A percentile compares a stretch with the other conserved stretches of the same genome.
phyloP scores from a whole-genome alignment of 768 basidiomycete species.

The Amanita muscaria region DNA sequence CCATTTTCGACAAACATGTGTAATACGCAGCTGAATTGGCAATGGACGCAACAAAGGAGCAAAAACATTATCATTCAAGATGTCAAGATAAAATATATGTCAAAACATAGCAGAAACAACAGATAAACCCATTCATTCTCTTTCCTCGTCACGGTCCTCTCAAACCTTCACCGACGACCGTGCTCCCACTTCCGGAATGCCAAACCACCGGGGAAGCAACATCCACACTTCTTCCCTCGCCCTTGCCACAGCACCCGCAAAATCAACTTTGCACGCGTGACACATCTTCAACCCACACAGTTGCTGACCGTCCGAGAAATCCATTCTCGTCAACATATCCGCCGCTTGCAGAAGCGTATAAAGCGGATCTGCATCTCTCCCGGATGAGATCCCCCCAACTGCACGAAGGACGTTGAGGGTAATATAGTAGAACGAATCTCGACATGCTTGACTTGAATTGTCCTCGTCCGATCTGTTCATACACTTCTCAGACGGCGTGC shows the following conservation, averaged over 20 bases:
- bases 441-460: slow-evolving; percentile 33
- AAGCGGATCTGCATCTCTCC: slow-evolving; percentile 67
- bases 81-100: too few species aligned
- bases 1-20: too few species aligned
- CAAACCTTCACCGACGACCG: neutral
- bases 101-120: too few species aligned
- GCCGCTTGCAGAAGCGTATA: slow-evolving; percentile 59
- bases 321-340: slow-evolving; percentile 64
- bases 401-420: slow-evolving; percentile 63
- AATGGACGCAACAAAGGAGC: too few species aligned
- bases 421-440: slow-evolving; percentile 69
- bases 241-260: slow-evolving; percentile 37
- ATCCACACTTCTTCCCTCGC: slow-evolving; percentile 57
- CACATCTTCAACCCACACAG: slow-evolving; percentile 33
- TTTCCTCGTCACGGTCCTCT: too few species aligned
- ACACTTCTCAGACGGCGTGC: slow-evolving; percentile 41
- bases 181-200: slow-evolving; percentile 20
- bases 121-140: too few species aligned
- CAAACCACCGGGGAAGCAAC: slow-evolving; percentile 58
- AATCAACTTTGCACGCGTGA: slow-evolving; percentile 29
- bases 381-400: slow-evolving; percentile 61
- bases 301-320: slow-evolving; percentile 52
- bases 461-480: slow-evolving; percentile 28
- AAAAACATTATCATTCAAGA: too few species aligned
- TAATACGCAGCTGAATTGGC: too few species aligned